Base-by-base conservation (phyloP, 2,329 filamentous ascomycete genomes). In the Fusarium sp. region DNA sequence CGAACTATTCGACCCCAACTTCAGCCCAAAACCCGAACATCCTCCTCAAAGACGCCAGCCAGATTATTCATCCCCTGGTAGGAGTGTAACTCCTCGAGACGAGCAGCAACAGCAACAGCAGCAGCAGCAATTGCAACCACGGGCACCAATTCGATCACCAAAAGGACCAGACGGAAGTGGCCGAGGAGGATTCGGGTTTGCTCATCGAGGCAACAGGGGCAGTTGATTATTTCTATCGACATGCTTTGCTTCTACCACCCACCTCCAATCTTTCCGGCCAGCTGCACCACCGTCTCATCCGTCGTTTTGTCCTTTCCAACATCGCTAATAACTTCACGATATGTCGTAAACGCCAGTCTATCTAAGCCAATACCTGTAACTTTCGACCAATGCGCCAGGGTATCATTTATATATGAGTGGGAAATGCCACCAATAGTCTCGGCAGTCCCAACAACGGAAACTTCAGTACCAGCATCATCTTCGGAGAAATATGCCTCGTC, bases 401-500 rank as follows among this genome's bases (percentile, higher is more conserved):
- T 88, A 80, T 90, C 87, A 82, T 90, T 90, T 78, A 97, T 88
- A 77, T 90, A 87, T 55, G 85, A 86, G 72, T 88, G 88, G 73
- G 91, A 92, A 80, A 95, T 90, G 59, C 91, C 91, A 77, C 90
- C 89, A 42, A 93, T 85, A 74, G 87, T 78, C 78, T 87, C 84
- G 51, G 76, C 75, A 68, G 74, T 75, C 54, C 80, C 79, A 59
- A 66, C 61, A 59, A 76, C 73, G 68, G 71, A 73, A 58, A 76
- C 73, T 50, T 77, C 80, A 32, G 66, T 72, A 47, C 86, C 86
- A 22, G 82, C 80, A 50, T 92, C 91, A 11, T 91, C 91, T 38
- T 87, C 91, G 12, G 94, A 97, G 79, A 93, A 98, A 82, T 98
- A 98, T 11, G 95, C 94, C 83, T 98, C 95, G 74, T 97, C 95